Evolutionary conservation across 495 filamentous ascomycete species (phyloP), one percentile per base, ranked within the genome.

Genomic region (Aspergillus baeticus): DNA sequence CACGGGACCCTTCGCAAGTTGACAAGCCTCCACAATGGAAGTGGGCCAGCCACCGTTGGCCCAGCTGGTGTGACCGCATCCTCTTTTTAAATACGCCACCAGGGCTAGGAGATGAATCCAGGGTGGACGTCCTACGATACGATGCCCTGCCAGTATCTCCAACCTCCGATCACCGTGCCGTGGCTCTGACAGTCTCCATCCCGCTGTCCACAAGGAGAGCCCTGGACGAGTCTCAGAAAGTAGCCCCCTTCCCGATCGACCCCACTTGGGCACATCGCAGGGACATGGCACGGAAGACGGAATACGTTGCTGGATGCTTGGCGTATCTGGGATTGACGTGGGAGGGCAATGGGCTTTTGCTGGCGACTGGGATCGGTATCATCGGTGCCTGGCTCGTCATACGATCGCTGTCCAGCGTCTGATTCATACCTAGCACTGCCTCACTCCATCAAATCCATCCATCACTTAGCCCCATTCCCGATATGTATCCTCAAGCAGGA

Each of bases 31-130:
- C 83, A 10, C 72, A 79, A 14, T 96, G 90, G 90, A 70, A 73
- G 35, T 96, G 90, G 83, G 85, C 90, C 21, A 74, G 69, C 41
- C 85, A 90, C 63, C 85, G 94, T 36, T 96, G 87, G 84, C 94
- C 94, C 1, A 88, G 88, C 64, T 98, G 94, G 93, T 95, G 90
- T 58, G 94, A 98, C 69, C 84, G 94, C 11, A 86, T 98, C 38
- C 73, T 98, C 15, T 97, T 84, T 63, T 77, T 91, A 13, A 81
- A 86, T n/a, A 57, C 82, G 11, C 83, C 86, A 6, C 54, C 67
- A 11, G 84, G 81, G 75, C 55, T 78, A 35, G 61, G 59, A 23
- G 58, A 67, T 14, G 51, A 51, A 3, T 44, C 68, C 36, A 39
- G 60, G 55, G 59, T 81, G 85, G 43, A 71, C 69, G 20, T 86